Base-by-base conservation (phyloP, 371 early-diverging fungal genomes). In the Funneliformis caledonium region DNA sequence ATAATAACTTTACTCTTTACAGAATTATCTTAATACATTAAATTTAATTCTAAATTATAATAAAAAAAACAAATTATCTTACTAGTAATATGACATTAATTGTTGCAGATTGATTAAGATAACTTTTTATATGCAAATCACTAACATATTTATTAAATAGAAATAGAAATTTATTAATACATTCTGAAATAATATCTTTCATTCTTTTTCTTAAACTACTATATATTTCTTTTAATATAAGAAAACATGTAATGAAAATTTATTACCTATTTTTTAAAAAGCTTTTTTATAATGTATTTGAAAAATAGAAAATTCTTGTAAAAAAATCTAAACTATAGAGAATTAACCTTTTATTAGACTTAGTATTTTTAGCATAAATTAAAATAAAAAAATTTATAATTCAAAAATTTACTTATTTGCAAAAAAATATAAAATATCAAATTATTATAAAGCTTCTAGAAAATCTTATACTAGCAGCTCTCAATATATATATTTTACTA, bases 291-390 rank as follows among this genome's bases (percentile, higher is more conserved):
- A 4, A 1, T 65, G 26, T 77, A 1, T 77, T 77, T 61, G 65
- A 47, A 0, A 45, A 37, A 9, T 3, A 22, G 12, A 77, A 77
- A 77, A 31, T 26, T 5, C 9, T 77, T 11, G 65, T 26, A 56
- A 77, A 65, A 33, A 76, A 77, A 47, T 31, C 22, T 14, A 37
- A 12, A 22, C 67, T 31, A 19, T 77, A 47, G 12, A 77, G 67
- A 64, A 77, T 65, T 11, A 65, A 77, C 19, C 33, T 77, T 47
- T 48, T 77, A 26, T 65, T 77, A 31, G 8, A 77, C 5, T 47
- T 77, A 7, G 42, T 31, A 47, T 65, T 16, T 22, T n/a, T 4
- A 6, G 67, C 47, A 62, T 77, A 26, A 26, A 26, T 26, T 26
- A 26, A 67, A 67, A 67, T 67, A 16, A 67, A 42, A 37, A 7